Conservation (phyloP, 768 basidiomycete species). For the Russula lepida region DNA sequence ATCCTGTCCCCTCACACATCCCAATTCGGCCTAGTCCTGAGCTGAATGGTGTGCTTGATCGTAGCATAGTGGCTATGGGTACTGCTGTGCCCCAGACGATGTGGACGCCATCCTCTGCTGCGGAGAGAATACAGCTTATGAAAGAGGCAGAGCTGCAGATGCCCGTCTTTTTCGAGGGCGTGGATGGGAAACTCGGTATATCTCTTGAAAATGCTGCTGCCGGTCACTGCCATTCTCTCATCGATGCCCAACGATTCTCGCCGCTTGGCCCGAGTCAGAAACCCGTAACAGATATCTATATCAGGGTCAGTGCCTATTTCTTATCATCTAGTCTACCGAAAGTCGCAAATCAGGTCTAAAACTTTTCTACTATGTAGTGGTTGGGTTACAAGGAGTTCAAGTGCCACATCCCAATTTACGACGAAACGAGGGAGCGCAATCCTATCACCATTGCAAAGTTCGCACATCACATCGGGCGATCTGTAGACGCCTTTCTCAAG, state of each 20-base stretch:
- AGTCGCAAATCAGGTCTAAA: neutral
- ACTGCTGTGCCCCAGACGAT: slow-evolving; percentile 15
- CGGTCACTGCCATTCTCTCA: slow-evolving; percentile 1
- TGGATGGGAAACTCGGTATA: slow-evolving; percentile 6
- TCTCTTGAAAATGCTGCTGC: neutral
- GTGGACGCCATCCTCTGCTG: neutral
- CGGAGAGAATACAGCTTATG: neutral
- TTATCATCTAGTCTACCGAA: neutral
- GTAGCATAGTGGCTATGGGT: neutral
- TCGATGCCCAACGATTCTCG: neutral
- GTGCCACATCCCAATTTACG: neutral
- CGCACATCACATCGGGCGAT: slow-evolving; percentile 2
- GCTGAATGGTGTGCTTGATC: neutral
- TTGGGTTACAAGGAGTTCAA: slow-evolving; percentile 9
- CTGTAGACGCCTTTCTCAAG: slow-evolving; percentile 6
- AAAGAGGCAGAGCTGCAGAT: slow-evolving; percentile 8
- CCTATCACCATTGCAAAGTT: slow-evolving; percentile 2
- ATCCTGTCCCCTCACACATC: neutral
- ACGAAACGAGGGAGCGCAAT: neutral
- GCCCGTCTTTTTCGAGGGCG: slow-evolving; percentile 11
- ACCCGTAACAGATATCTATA: neutral
- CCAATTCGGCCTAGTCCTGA: neutral
- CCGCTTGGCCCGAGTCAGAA: neutral
- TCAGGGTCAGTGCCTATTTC: neutral
- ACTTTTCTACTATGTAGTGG: neutral